Evolutionary conservation across 2,329 filamentous ascomycete species (phyloP).

Genomic region (Xylaria sp.): DNA sequence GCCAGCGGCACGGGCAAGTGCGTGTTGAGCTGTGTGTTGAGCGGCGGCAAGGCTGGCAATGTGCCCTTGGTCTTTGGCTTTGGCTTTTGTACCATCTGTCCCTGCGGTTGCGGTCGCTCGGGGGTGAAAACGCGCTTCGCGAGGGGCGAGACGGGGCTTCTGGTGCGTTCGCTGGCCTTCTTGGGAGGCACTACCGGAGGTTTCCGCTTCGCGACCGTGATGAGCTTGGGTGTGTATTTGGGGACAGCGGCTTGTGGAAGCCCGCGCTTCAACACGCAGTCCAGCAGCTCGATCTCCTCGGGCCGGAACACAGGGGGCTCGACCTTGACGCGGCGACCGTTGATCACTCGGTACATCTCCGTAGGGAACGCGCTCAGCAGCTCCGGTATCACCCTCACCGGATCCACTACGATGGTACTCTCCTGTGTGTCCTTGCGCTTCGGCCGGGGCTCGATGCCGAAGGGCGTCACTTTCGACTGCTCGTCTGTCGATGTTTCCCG

Average conservation of each 20-base stretch:
- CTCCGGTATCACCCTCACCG: slow-evolving; percentile 31
- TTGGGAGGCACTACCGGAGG: slow-evolving; percentile 19
- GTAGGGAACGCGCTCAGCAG: slow-evolving; percentile 17
- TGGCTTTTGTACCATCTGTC: not conserved
- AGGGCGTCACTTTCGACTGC: not conserved
- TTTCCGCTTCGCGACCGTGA: not conserved
- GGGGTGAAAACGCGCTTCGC: slow-evolving; percentile 7
- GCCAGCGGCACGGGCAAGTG: slow-evolving; percentile 5
- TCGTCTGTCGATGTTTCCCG: slow-evolving; percentile 7
- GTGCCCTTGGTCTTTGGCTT: not conserved
- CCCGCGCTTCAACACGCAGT: slow-evolving; percentile 22
- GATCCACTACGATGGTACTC: slow-evolving; percentile 25
- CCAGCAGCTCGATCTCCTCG: slow-evolving; percentile 26
- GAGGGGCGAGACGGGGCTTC: not conserved
- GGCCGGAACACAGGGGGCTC: slow-evolving; percentile 21
- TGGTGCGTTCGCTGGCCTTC: slow-evolving; percentile 1
- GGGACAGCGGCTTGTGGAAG: slow-evolving; percentile 9
- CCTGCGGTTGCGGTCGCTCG: not conserved
- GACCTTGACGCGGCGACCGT: slow-evolving; percentile 9
- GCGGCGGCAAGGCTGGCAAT: not conserved
- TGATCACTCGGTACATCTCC: slow-evolving; percentile 21
- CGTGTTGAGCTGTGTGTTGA: slow-evolving; percentile 22
- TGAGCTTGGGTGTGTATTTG: not conserved
- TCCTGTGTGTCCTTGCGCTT: slow-evolving; percentile 15
- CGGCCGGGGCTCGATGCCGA: slow-evolving; percentile 19